Evolutionary conservation across 2,329 filamentous ascomycete species (phyloP), one percentile per base, ranked within the genome.

Genomic region (Aureobasidium sp.): DNA sequence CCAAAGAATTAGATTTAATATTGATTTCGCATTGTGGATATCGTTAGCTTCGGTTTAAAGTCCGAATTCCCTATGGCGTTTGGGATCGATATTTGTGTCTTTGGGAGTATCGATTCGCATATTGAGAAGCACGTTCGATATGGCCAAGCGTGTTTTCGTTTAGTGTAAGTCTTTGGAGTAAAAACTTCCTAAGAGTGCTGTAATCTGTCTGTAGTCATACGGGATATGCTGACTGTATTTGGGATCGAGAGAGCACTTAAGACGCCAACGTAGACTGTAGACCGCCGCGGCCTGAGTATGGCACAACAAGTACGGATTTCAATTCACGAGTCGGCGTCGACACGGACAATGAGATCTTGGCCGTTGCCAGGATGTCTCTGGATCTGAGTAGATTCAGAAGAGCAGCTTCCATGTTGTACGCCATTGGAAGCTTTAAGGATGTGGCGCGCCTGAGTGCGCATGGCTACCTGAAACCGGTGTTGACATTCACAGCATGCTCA

Each of bases 361-460:
- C 38, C 54, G 54, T 42, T 58, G 20, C 36, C n/a, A 58, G 43
- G 27, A 58, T 58, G 25, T 31, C 9, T 43, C 38, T 43, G 38
- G 25, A 43, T 15, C 13, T 45, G 54, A 31, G 18, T 6, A 27
- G 20, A 31, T 23, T n/a, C n/a, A n/a, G n/a, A n/a, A 25, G 38
- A 38, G 25, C 7, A 38, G 36, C 54, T 45, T 58, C 38, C 27
- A 31, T 58, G 18, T 31, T 45, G 7, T 31, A 11, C 38, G 25
- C 54, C 54, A 58, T 58, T 58, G 54, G 54, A 45, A 43, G 38
- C 54, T 58, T 45, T 58, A 45, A 45, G 54, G 54, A 33, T 43
- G 54, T 58, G 54, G 54, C 54, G 54, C 38, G 10, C 25, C 54
- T 43, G 54, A 58, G 38, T 9, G 23, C 16, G 38, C 38, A 43